Conservation (phyloP, 306 rosid genomes). For the Prunus padus region DNA sequence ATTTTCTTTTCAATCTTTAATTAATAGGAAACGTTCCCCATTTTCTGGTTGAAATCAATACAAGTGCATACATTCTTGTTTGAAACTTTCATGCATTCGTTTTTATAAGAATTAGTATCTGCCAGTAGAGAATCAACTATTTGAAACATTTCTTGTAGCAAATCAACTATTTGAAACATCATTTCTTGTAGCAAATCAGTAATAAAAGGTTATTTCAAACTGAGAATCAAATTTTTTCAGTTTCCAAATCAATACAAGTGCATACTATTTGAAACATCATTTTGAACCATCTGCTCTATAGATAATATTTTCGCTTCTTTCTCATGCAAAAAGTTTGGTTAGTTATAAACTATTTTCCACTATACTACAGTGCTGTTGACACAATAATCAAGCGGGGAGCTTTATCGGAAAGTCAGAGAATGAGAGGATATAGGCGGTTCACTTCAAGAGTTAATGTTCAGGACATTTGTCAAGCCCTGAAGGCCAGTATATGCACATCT, state of each 20-base stretch:
- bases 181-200: too few relatives aligned
- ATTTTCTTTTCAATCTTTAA: background rate
- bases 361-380: slow-evolving; percentile 62
- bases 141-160: too few relatives aligned
- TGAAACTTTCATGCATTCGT: slow-evolving; percentile 12
- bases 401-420: slow-evolving; percentile 57
- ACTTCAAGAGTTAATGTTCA: slow-evolving; percentile 82
- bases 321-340: background rate
- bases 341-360: slow-evolving; percentile 19
- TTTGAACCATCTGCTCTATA: background rate
- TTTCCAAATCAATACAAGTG: too few relatives aligned
- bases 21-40: background rate
- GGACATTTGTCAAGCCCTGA: slow-evolving; percentile 82
- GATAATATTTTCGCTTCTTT: background rate
- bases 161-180: too few relatives aligned
- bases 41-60: background rate
- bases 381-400: slow-evolving; percentile 63
- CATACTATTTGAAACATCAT: slow-evolving; percentile 4
- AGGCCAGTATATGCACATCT: slow-evolving; percentile 45
- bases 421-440: slow-evolving; percentile 52
- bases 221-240: too few relatives aligned
- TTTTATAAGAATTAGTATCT: background rate
- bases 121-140: background rate
- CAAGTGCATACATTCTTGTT: slow-evolving; percentile 9
- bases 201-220: too few relatives aligned